phyloP scores from a whole-genome alignment of 129 eudicot genomes.

The Centrapalus pauciflorus region DNA sequence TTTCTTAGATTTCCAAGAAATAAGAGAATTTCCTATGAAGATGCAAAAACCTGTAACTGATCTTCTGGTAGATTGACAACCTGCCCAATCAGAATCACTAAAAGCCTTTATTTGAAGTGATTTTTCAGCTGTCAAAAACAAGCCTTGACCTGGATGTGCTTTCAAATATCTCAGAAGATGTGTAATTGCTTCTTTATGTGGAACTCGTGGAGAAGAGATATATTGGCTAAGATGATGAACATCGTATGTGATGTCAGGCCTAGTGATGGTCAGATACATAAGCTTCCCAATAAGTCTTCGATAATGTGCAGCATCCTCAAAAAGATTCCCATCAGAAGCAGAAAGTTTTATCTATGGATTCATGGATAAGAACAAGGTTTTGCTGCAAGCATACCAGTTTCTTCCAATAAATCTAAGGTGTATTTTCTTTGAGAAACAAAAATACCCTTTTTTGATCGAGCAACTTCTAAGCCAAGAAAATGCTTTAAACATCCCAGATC shows the following conservation, averaged over 20 bases:
- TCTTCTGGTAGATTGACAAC: too few relatives aligned
- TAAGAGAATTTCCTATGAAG: too few relatives aligned
- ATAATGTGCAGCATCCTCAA: neutral
- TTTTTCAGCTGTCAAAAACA: neutral
- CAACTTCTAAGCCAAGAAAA: neutral
- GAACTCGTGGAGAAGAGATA: neutral
- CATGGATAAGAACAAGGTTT: neutral
- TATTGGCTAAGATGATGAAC: conserved; percentile 6
- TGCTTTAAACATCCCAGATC: neutral
- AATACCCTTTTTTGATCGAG: neutral
- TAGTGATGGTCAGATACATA: neutral
- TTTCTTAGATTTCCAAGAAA: too few relatives aligned
- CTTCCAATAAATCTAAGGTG: neutral
- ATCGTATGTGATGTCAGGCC: neutral
- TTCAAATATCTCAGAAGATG: conserved; percentile 4
- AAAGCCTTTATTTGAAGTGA: too few relatives aligned
- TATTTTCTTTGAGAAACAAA: neutral
- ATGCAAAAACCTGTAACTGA: too few relatives aligned
- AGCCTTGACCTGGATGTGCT: neutral
- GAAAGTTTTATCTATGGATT: neutral
- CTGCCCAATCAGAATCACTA: too few relatives aligned
- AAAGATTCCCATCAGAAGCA: neutral
- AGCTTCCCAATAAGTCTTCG: conserved; percentile 7
- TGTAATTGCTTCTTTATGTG: neutral
- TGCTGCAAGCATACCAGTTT: neutral